Evolutionary conservation across 169 alveolate genomes (phyloP), one percentile per base, ranked within the genome.

Genomic region (Eimeria sp.): DNA sequence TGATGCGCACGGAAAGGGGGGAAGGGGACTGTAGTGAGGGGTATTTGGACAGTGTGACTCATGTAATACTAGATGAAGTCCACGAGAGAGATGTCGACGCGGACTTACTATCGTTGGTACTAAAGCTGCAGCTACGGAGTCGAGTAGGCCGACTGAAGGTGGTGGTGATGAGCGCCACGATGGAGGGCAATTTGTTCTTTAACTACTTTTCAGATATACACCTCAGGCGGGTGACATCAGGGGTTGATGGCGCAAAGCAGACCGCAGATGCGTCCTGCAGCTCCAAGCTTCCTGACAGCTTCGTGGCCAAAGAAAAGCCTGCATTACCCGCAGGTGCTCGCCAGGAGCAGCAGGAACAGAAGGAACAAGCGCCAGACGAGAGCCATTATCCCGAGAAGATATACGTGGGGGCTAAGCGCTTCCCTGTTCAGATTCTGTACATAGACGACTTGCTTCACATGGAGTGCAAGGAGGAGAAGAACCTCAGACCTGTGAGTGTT

Each of bases 51-150:
- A n/a, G 63, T 57, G 83, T 82, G 14, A 70, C 96, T n/a, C 96
- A 91, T 65, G 54, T 96, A 11, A 92, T 96, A n/a, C 94, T 96
- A 63, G 97, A 96, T 83, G 97, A 96, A 70, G 96, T 95, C 25
- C 98, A 97, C 92, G 98, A 97, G 73, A 95, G 98, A 14, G 97
- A 92, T 76, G 83, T 96, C 51, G 97, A 96, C 49, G 97, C 97
- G 11, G 98, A 97, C 43, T 82, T 96, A 47, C 89, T 97, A 3
- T 94, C 94, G 16, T 72, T 95, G 95, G 97, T 97, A 49, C 88
- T 97, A 67, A 97, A 97, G 67, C 95, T 97, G 47, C 98, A 95
- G 89, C 96, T 97, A 96, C 67, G 93, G 2, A 27, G 90, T 49
- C 95, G 78, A 83, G 72, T 76, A 57, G 95, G 25, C 47, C 75